Evolutionary conservation across 2,329 filamentous ascomycete genomes (phyloP), one percentile per base, ranked within the genome.

Genomic region (Alternaria incomplexa): DNA sequence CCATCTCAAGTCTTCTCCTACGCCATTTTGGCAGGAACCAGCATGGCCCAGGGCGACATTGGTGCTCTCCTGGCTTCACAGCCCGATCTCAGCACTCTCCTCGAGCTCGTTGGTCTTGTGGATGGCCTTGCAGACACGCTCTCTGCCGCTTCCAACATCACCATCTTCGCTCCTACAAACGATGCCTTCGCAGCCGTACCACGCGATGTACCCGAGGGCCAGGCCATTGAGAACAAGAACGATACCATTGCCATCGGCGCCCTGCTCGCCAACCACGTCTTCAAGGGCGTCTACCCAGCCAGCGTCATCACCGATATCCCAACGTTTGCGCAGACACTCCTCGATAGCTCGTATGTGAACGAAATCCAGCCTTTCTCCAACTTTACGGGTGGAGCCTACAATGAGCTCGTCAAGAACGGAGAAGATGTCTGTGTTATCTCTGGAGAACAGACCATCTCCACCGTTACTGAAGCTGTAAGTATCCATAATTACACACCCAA

Each of bases 351-450:
- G 12, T 80, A 82, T 47, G 63, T 72, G 43, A 65, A 65, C 36
- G 32, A 56, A 10, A 55, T 68, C 8, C 80, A 81, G 68, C 79
- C 81, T 0, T 89, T 85, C 69, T 81, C 84, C 65, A 88, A 88
- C 62, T 83, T 90, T 10, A 86, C 85, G 1, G 85, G 83, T 9
- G 87, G 87, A 2, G 87, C 89, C 69, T 82, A 85, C 25, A 83
- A 89, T 15, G 81, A 85, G 61, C 80, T 81, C 4, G 68, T 80
- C 23, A 70, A 75, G 17, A 65, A 77, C 3, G 80, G 83, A 56
- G 75, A 79, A 12, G 80, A 80, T 20, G 83, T 86, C 3, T 80
- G 80, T 5, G 80, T 88, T 65, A 80, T 82, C 64, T 86, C 83
- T 28, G 88, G 86, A 3, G 73, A 87, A 20, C 83, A 83, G 58